Percentiles rank a stretch among this genome's conserved stretches.
Conservation (phyloP, 1,284 basidiomycete species). For the Ustilago trichophora region DNA sequence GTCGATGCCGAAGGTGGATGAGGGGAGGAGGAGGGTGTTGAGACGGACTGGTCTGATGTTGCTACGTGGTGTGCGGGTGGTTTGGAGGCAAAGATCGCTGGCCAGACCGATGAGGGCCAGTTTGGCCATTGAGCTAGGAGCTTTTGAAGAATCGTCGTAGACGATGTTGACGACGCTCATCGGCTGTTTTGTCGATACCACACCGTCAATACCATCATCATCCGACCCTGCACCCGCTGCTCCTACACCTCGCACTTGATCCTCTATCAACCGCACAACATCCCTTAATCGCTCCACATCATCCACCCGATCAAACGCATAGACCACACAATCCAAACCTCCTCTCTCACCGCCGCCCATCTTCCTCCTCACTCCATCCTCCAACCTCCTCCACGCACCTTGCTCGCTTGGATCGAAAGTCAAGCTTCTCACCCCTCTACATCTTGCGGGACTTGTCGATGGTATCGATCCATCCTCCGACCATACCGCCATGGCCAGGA, state of each 20-base stretch:
- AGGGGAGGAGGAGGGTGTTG: background rate
- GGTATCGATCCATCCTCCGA: too few species aligned
- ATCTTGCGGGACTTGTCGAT: too few species aligned
- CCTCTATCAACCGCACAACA: conserved; percentile 5
- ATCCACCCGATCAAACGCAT: too few species aligned
- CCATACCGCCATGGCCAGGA: too few species aligned
- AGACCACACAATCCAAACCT: too few species aligned
- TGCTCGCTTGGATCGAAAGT: too few species aligned
- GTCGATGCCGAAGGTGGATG: too few species aligned
- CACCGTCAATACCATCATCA: background rate
- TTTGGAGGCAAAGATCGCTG: background rate
- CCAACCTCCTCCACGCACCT: too few species aligned
- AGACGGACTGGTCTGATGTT: background rate
- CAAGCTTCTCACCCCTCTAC: too few species aligned
- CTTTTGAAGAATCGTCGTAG: conserved; percentile 1
- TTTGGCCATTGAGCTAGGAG: background rate
- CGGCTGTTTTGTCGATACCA: background rate
- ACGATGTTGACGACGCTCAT: conserved; percentile 10
- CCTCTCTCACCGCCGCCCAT: too few species aligned
- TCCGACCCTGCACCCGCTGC: background rate
- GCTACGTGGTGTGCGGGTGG: background rate
- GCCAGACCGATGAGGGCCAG: conserved; percentile 5
- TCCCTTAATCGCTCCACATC: background rate
- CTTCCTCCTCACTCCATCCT: too few species aligned
- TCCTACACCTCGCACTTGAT: background rate